Evolutionary conservation across 192 early-diverging fungal species (phyloP), one percentile per base, ranked within the genome.

Genomic region (Geranomyces michiganensis): DNA sequence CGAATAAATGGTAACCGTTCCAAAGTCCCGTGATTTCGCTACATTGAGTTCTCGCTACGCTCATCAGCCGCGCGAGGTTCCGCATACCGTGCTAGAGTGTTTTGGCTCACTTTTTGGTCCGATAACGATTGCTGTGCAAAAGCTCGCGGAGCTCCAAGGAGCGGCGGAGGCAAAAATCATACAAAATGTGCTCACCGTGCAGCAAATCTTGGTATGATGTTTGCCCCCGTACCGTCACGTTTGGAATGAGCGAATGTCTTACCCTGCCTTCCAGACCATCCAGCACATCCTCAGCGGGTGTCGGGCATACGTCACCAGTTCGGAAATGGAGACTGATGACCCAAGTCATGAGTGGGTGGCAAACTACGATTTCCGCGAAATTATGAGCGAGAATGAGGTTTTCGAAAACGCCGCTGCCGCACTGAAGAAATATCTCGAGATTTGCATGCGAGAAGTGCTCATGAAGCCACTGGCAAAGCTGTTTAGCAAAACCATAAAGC

Each of bases 391-490:
- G 63, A 17, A 53, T 24, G 64, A 59, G 9, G 21, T n/a, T 46
- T 73, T 73, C 49, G 1, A 24, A 6, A 43, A 53, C 0, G 53
- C 56, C 22, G 56, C 15, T 8, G 53, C 32, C 9, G 24, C 64
- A 6, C 22, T 73, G 36, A 56, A 56, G 26, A 46, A 56, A 19
- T 74, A 62, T 62, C 47, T 74, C 22, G 66, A 68, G n/a, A n/a
- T 74, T 17, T 74, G 43, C 45, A 14, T 60, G 44, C 62, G 73
- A 17, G 75, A 76, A 31, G 48, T 64, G 51, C 24, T 45, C 56
- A 43, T 76, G 45, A 69, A 70, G 43, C 70, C 75, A 30, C 41
- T 76, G 56, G 62, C 70, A 21, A 65, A 70, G 36, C 56, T 67
- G 2, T 32, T 67, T 1, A 47, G 46, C n/a, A 72, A 72, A 41